Conservation (phyloP, 768 basidiomycete species). For the Hebeloma cylindrosporum region DNA sequence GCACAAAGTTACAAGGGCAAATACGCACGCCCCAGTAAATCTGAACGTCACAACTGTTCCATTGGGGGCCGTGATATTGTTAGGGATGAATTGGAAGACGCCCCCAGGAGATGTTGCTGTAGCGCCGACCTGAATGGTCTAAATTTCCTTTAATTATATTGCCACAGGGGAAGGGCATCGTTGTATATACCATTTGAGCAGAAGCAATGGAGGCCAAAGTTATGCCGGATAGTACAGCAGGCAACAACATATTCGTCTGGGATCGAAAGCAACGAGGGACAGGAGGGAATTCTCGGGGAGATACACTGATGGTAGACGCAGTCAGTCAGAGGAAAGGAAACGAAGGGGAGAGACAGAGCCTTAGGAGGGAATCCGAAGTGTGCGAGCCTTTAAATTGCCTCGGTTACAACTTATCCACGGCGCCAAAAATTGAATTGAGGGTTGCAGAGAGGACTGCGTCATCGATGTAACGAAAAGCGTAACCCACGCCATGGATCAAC, state of each 20-base stretch:
- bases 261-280: too few species aligned
- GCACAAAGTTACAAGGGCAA: background rate
- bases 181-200: constrained; percentile 20
- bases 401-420: too few species aligned
- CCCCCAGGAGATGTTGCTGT: constrained; percentile 29
- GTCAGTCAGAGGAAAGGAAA: too few species aligned
- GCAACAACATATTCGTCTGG: constrained; percentile 20
- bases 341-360: too few species aligned
- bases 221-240: constrained; percentile 9
- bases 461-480: too few species aligned
- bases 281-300: too few species aligned
- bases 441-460: too few species aligned
- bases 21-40: constrained; percentile 45
- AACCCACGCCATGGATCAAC: too few species aligned
- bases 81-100: constrained; percentile 47
- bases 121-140: constrained; percentile 42
- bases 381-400: too few species aligned
- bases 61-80: constrained; percentile 38
- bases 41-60: constrained; percentile 50
- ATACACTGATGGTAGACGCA: too few species aligned
- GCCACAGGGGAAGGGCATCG: background rate
- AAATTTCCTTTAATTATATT: background rate
- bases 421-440: too few species aligned
- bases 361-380: too few species aligned
- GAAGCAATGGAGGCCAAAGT: constrained; percentile 15